phyloP scores from a whole-genome alignment of 768 basidiomycete species.

The Leucogyrophana mollusca region DNA sequence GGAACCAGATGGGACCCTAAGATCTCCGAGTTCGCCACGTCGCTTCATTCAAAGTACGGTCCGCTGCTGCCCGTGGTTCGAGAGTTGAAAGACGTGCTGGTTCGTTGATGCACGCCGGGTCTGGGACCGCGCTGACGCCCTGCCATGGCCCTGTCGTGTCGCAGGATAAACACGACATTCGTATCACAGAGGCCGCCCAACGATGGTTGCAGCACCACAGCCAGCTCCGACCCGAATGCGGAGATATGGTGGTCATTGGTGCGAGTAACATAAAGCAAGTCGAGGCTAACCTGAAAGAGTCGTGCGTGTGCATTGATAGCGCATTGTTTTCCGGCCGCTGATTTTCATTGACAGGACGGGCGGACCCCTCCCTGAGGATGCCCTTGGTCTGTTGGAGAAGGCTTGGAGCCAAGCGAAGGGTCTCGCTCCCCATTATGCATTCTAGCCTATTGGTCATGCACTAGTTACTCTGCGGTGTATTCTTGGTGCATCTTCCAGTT shows the following conservation, averaged over 20 bases:
- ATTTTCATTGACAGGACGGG: conserved; percentile 14
- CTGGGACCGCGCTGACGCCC: neutral
- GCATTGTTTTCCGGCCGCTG: neutral
- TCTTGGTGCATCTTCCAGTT: no score
- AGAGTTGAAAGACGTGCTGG: neutral
- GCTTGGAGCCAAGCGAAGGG: conserved; percentile 9
- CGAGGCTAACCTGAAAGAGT: conserved; percentile 20
- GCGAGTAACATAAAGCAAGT: conserved; percentile 35
- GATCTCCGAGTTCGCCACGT: neutral
- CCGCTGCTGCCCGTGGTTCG: neutral
- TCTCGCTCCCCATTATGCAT: conserved; percentile 9
- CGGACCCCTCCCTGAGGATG: conserved; percentile 13
- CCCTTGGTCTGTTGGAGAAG: conserved; percentile 9
- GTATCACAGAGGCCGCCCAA: conserved; percentile 9
- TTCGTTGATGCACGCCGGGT: neutral
- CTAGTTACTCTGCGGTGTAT: no score
- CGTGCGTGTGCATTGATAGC: conserved; percentile 9
- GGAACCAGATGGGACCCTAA: neutral
- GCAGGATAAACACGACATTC: conserved; percentile 12
- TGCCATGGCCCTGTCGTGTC: neutral
- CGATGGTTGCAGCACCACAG: conserved; percentile 20
- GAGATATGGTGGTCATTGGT: conserved; percentile 36
- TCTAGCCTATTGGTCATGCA: no score
- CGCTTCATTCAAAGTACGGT: neutral
- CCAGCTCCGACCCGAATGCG: conserved; percentile 6